These are phyloP conservation scores for Salix purpurea DNA, from an alignment of 345 rosid genomes.

Conservation along the genomic window DNA sequence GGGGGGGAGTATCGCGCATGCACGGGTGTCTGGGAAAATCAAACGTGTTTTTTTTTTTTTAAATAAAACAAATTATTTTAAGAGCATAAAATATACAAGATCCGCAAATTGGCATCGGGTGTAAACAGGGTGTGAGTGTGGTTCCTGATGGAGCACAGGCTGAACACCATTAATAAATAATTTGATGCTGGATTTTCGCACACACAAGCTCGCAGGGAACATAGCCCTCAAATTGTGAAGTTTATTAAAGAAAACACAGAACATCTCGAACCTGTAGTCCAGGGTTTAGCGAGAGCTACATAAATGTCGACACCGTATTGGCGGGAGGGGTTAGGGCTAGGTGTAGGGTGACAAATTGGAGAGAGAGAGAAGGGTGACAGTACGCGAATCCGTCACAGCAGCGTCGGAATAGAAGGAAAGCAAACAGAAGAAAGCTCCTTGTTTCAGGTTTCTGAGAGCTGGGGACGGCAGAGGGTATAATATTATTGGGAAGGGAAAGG, in stretches of 20 bases:
- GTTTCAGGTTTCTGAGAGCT: background rate
- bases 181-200: no score
- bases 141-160: background rate
- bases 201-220: no score
- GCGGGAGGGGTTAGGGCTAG: background rate
- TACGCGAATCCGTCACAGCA: constrained; percentile 22
- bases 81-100: background rate
- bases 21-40: no score
- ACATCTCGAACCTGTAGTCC: no score
- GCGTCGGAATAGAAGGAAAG: constrained; percentile 23
- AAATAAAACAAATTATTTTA: no score
- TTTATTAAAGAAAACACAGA: no score
- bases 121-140: background rate
- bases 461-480: background rate
- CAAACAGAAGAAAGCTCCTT: background rate
- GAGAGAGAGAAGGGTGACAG: background rate
- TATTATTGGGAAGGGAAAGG: background rate
- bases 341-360: background rate
- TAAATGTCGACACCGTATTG: background rate
- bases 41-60: no score
- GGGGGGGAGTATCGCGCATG: no score
- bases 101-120: background rate
- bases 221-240: no score
- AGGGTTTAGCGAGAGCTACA: background rate
- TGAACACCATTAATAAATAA: background rate